These are phyloP conservation scores for Rhizoclosmatium globosum DNA, from an alignment of 192 early-diverging fungal species.

Conservation along the genomic window DNA sequence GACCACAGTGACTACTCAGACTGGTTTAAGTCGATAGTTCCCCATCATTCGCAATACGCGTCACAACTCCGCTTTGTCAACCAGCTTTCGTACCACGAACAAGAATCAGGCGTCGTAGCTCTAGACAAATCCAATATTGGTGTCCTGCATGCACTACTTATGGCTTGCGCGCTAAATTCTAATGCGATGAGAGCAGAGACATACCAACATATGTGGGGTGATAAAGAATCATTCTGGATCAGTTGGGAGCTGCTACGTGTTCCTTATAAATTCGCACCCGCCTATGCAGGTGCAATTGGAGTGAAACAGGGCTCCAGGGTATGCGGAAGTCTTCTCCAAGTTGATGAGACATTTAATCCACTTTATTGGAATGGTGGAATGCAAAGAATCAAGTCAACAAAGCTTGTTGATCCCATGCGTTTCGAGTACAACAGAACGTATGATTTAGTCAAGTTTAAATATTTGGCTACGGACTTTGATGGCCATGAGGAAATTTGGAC, in stretches of 20 bases:
- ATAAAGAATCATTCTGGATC: conserved; percentile 50
- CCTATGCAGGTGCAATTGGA: conserved; percentile 64
- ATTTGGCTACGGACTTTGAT: neutral
- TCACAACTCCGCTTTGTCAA: conserved; percentile 50
- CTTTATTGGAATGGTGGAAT: conserved; percentile 51
- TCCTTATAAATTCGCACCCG: conserved; percentile 62
- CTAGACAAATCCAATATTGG: conserved; percentile 59
- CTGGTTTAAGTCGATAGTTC: conserved; percentile 64
- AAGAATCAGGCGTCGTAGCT: conserved; percentile 72
- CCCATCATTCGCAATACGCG: conserved; percentile 53
- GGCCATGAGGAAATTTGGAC: conserved; percentile 25
- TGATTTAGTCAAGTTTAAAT: neutral
- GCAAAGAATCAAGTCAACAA: conserved; percentile 34
- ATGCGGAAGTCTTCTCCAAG: conserved; percentile 34
- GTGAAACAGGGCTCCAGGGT: conserved; percentile 32
- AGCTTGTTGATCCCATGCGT: neutral
- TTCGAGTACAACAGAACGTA: neutral
- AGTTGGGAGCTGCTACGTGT: conserved; percentile 68
- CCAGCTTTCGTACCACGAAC: conserved; percentile 57
- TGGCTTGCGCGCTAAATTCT: conserved; percentile 63
- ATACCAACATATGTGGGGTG: conserved; percentile 32
- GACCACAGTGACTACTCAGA: conserved; percentile 17
- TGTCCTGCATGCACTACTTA: conserved; percentile 59
- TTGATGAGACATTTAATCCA: conserved; percentile 18
- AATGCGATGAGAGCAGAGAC: conserved; percentile 10